These are phyloP conservation scores for Pochonia chlamydosporia DNA, from an alignment of 2,329 filamentous ascomycete genomes.

Conservation along the genomic window DNA sequence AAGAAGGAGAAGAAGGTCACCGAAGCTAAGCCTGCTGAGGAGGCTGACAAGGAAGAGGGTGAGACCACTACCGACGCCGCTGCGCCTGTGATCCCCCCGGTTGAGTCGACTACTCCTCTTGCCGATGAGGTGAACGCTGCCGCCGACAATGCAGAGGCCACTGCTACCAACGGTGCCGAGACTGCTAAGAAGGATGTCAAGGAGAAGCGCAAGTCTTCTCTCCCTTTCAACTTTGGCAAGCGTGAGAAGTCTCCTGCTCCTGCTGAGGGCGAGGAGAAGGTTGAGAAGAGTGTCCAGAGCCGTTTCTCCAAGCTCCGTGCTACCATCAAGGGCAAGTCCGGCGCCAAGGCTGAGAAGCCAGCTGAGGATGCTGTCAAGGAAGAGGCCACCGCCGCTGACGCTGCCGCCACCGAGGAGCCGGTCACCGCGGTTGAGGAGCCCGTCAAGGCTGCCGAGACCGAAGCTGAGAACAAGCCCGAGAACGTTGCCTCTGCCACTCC, in stretches of 20 bases:
- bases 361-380: constrained; percentile 28
- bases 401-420: constrained; percentile 21
- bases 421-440: constrained; percentile 18
- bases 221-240: constrained; percentile 70
- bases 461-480: constrained; percentile 37
- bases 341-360: constrained; percentile 36
- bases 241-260: constrained; percentile 59
- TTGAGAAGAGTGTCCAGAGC: constrained; percentile 20
- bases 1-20: constrained; percentile 56
- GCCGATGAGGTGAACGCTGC: constrained; percentile 50
- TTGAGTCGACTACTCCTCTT: constrained; percentile 51
- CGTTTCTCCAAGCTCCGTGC: constrained; percentile 57
- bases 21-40: constrained; percentile 39
- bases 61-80: constrained; percentile 40
- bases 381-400: constrained; percentile 23
- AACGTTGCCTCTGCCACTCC: constrained; percentile 35
- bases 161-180: constrained; percentile 40
- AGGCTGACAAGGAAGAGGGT: constrained; percentile 37
- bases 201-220: constrained; percentile 79
- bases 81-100: constrained; percentile 54
- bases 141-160: constrained; percentile 40
- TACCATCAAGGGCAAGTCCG: constrained; percentile 45
- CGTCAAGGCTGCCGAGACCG: constrained; percentile 20
- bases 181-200: constrained; percentile 59
- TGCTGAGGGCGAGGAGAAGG: constrained; percentile 53